Base-by-base conservation (phyloP, 371 early-diverging fungal species). In the Smittium culicis region DNA sequence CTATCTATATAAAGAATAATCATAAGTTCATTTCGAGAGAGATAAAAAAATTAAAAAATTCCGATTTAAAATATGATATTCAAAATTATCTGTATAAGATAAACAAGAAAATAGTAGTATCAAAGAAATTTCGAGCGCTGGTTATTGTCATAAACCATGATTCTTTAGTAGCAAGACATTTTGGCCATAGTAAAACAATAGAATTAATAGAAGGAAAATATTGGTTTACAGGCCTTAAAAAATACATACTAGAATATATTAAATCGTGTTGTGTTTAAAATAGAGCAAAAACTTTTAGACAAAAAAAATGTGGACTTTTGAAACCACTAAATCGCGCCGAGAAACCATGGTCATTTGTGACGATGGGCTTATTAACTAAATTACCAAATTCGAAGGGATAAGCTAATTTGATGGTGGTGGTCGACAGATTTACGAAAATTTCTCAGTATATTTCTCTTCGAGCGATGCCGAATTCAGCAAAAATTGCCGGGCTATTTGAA, bases 331-430 rank as follows among this genome's bases (percentile, higher is more conserved):
- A 28, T 11, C 16, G 3, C 16, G 5, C 60, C 5, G 31, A 11
- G n/a, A 27, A 59, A 59, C 60, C 60, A 11, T 59, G 60, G 60
- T 5, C 14, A 29, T 59, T n/a, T 5, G 16, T 59, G n/a, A 59
- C 14, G 5, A 64, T 64, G 64, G 64, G 27, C 27, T 64, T 64
- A 11, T 35, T 64, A 35, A 31, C 34, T 5, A 24, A 64, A 11
- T 31, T 64, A 34, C 74, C 71, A 11, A 1, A 28, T 1, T 55
- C 67, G 1, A 27, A 25, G 25, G 63, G 61, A 25, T 32, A 70
- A 35, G 45, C 63, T 59, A 57, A 58, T 3, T 63, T 74, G 3
- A 34, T 67, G 25, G 68, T 69, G 60, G 34, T 69, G 1, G 69
- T 69, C 1, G 28, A 32, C 69, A 67, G 29, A 8, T 34, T 69